Evolutionary conservation across 352 stramenopile species (phyloP), one percentile per base, ranked within the genome.

Genomic region (Globisporangium cylindrosporum): DNA sequence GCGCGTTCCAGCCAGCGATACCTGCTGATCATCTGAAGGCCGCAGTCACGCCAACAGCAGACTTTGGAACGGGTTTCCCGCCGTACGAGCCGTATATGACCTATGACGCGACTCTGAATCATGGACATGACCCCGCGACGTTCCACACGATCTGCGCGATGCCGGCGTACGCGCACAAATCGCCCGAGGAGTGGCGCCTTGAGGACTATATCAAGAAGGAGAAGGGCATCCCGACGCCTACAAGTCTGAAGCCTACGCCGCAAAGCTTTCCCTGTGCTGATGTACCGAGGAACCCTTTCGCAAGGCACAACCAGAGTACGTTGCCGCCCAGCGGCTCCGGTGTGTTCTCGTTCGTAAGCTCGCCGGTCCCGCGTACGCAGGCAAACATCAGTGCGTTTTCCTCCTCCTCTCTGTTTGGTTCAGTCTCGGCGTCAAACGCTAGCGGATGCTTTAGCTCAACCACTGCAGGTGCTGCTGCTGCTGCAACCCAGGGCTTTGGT

Each of bases 171-270:
- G 59, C 59, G 38, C 22, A 20, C 3, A 64, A 56, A 32, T 64
- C 59, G 22, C 18, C 38, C 38, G 59, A 64, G 25, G 59, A 64
- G 46, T 34, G 34, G 41, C 59, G 41, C 25, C 14, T 14, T 18
- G 59, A 64, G 22, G 59, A 64, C 59, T 64, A 64, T 20, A 36
- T 18, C 22, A 64, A 59, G 54, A 59, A 15, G 27, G n/a, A 24
- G 9, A 59, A 27, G 24, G 15, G 53, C 25, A 38, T 59, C 24
- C 22, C 46, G 7, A 25, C 18, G 46, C 46, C 15, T 2, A 12
- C 4, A 3, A 53, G 14, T 10, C 3, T 24, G 22, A 53, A 53
- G 15, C 4, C 18, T 53, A 24, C 20, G 27, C 27, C 27, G 27
- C 27, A 32, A 2, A 53, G 22, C 34, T 41, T 41, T 14, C 34